Evolutionary conservation across 148 eudicot species (phyloP).

Genomic region (Spergularia bocconei): DNA sequence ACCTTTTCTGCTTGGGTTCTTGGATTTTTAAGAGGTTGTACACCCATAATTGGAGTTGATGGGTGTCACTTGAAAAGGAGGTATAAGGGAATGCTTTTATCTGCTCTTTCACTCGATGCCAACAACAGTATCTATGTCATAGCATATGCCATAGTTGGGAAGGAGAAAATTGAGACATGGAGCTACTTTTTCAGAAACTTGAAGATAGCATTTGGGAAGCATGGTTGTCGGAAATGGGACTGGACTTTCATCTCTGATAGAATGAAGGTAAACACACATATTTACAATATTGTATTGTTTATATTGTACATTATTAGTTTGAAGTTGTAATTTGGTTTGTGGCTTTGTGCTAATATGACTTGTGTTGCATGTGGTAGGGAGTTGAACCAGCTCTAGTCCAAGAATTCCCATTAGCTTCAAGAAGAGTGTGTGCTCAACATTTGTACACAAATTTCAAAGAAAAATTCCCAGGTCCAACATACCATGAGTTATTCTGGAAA

Average conservation of each 20-base stretch:
- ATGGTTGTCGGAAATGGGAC: not conserved
- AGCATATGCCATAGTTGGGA: not conserved
- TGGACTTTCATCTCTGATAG: not conserved
- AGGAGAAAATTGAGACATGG: not conserved
- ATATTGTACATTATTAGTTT: not conserved
- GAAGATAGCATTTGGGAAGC: not conserved
- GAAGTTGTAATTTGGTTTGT: not conserved
- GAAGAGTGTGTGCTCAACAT: not conserved
- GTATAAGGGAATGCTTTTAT: not conserved
- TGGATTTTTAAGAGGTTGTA: not conserved
- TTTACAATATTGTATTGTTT: not conserved
- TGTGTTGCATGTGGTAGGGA: not conserved
- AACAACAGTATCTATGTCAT: conserved; percentile 3
- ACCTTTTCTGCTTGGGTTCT: not conserved
- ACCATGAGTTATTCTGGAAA: not conserved
- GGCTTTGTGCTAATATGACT: too few species aligned
- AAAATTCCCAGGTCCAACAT: not conserved
- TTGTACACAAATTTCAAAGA: not conserved
- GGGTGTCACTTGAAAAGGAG: conserved; percentile 7
- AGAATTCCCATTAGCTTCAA: not conserved
- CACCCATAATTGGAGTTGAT: conserved; percentile 12
- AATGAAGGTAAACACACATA: not conserved
- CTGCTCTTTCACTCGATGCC: not conserved
- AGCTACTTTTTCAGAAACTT: not conserved
- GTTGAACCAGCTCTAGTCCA: not conserved